phyloP scores from a whole-genome alignment of 1,139 yeast genomes.

The Suhomyces chickasaworum region DNA sequence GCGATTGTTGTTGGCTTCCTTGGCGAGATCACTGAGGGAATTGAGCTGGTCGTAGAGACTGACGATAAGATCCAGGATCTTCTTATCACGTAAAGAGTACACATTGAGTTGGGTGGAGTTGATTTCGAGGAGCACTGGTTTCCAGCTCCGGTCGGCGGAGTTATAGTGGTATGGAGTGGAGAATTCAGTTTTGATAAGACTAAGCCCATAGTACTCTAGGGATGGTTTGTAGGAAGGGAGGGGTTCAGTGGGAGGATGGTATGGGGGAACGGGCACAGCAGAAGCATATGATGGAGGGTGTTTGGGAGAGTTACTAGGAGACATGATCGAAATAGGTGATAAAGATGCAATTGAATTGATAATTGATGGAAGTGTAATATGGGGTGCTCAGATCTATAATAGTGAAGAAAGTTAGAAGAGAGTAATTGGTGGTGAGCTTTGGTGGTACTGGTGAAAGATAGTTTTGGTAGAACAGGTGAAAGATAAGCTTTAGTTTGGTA shows the following conservation, averaged over 20 bases:
- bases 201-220: constrained; percentile 36
- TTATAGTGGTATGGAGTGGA: constrained; percentile 40
- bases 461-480: too few relatives aligned
- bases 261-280: constrained; percentile 18
- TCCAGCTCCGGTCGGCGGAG: constrained; percentile 40
- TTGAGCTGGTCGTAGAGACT: constrained; percentile 36
- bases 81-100: constrained; percentile 34
- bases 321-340: neutral
- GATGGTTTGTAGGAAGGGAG: constrained; percentile 40
- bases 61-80: constrained; percentile 29
- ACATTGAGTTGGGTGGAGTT: constrained; percentile 60
- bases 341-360: neutral
- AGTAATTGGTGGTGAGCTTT: too few relatives aligned
- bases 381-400: too few relatives aligned
- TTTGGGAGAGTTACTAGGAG: neutral
- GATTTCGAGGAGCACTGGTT: constrained; percentile 52
- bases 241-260: constrained; percentile 26
- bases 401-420: too few relatives aligned
- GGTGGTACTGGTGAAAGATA: too few relatives aligned
- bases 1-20: constrained; percentile 20
- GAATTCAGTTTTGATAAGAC: constrained; percentile 41
- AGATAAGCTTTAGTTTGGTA: too few relatives aligned
- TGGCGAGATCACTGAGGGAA: constrained; percentile 23
- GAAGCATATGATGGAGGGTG: neutral
- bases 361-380: too few relatives aligned